These are phyloP conservation scores for Starmerella apis DNA, from an alignment of 805 yeast genomes.

Conservation along the genomic window DNA sequence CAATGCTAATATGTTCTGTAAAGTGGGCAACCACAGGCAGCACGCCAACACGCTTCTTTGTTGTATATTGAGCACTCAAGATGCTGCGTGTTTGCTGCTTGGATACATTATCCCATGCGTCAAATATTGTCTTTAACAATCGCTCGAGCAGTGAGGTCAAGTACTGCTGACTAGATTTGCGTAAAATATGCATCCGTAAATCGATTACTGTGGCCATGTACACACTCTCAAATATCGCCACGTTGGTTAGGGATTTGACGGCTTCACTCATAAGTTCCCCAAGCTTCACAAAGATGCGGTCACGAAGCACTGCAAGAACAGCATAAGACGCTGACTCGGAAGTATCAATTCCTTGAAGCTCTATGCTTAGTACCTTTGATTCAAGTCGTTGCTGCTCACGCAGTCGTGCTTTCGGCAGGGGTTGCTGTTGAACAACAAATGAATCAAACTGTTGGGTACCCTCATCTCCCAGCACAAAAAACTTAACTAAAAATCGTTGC, in stretches of 20 bases:
- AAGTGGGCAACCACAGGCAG: slow-evolving; percentile 40
- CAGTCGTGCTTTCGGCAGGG: slow-evolving; percentile 7
- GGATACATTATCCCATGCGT: slow-evolving; percentile 51
- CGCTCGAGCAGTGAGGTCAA: slow-evolving; percentile 42
- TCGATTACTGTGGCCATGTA: slow-evolving; percentile 38
- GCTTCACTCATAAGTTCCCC: slow-evolving; percentile 4
- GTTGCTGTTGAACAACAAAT: slow-evolving; percentile 4
- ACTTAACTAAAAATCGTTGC: slow-evolving; percentile 39
- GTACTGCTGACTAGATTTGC: slow-evolving; percentile 56
- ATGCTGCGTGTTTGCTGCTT: slow-evolving; percentile 43
- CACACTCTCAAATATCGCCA: slow-evolving; percentile 36
- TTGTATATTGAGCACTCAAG: slow-evolving; percentile 33
- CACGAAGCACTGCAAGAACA: slow-evolving; percentile 10
- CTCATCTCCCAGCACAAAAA: slow-evolving; percentile 39
- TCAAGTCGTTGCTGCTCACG: slow-evolving; percentile 1
- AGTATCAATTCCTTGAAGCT: slow-evolving; percentile 4
- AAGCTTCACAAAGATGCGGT: not conserved
- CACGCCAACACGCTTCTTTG: slow-evolving; percentile 36
- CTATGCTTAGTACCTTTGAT: not conserved
- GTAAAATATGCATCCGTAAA: slow-evolving; percentile 31
- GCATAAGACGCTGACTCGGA: slow-evolving; percentile 3
- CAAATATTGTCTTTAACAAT: slow-evolving; percentile 41
- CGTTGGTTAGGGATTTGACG: slow-evolving; percentile 13
- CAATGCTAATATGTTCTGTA: slow-evolving; percentile 32
- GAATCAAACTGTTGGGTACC: slow-evolving; percentile 31